A percentile compares a stretch with the other conserved stretches of the same genome.
These are phyloP conservation scores for Talaromyces borbonicus DNA, from an alignment of 495 filamentous ascomycete genomes.

Conservation along the genomic window DNA sequence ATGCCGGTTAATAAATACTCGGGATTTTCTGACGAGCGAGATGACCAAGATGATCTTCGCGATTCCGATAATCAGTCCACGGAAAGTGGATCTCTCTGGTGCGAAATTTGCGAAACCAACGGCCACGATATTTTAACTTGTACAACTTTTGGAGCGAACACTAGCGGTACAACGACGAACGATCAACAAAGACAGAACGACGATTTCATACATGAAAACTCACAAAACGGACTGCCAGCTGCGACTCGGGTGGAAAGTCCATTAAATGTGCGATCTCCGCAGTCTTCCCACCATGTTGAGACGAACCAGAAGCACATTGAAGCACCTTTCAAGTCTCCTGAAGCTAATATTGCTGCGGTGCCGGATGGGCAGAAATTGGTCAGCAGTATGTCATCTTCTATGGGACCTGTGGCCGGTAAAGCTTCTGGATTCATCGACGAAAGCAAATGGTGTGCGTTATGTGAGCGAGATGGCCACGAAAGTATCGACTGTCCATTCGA, in stretches of 20 bases:
- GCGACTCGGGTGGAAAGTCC: background rate
- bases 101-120: constrained; percentile 89
- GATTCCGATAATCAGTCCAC: constrained; percentile 68
- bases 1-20: background rate
- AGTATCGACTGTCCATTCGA: constrained; percentile 94
- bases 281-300: background rate
- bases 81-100: constrained; percentile 72
- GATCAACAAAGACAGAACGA: constrained; percentile 11
- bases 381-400: constrained; percentile 24
- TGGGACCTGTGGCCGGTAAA: constrained; percentile 60
- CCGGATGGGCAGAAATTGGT: constrained; percentile 59
- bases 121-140: constrained; percentile 93
- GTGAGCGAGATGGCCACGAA: constrained; percentile 91
- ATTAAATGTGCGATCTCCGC: background rate
- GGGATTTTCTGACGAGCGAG: constrained; percentile 14
- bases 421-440: constrained; percentile 68
- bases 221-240: background rate
- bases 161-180: constrained; percentile 22
- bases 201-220: background rate
- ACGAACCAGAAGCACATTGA: background rate
- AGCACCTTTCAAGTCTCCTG: constrained; percentile 14
- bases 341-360: constrained; percentile 44
- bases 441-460: constrained; percentile 93
- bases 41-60: constrained; percentile 30
- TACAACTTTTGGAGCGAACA: constrained; percentile 65